phyloP scores from a whole-genome alignment of 257 asterid genomes.

The Nicotiana paniculata region DNA sequence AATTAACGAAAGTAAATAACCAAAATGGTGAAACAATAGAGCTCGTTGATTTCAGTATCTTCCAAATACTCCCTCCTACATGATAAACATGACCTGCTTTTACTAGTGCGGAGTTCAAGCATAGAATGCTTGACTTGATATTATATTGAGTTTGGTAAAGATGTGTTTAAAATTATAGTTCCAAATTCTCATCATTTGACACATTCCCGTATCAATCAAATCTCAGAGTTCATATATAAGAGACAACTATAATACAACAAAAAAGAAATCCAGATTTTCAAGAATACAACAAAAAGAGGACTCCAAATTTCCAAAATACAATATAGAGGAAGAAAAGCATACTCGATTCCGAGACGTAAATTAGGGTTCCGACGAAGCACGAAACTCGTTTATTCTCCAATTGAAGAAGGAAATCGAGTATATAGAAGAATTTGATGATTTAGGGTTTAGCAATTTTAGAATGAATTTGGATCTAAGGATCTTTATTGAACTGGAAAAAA shows the following conservation, averaged over 20 bases:
- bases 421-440: background rate
- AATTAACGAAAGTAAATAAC: background rate
- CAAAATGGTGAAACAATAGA: background rate
- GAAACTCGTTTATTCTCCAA: background rate
- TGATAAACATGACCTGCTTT: too few relatives aligned
- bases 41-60: background rate
- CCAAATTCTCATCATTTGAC: background rate
- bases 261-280: background rate
- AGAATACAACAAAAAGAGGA: background rate
- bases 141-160: too few relatives aligned
- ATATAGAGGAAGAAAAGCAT: background rate
- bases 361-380: conserved; percentile 5
- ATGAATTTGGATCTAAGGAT: background rate
- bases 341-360: background rate
- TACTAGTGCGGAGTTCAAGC: too few relatives aligned
- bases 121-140: too few relatives aligned
- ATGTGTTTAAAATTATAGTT: background rate
- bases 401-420: background rate
- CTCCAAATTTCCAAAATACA: background rate
- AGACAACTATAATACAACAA: background rate
- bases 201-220: background rate
- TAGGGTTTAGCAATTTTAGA: background rate
- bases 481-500: background rate
- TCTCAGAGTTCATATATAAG: background rate
- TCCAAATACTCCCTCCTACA: too few relatives aligned